These are phyloP conservation scores for Physocladia obscura DNA, from an alignment of 192 early-diverging fungal species.

Conservation along the genomic window DNA sequence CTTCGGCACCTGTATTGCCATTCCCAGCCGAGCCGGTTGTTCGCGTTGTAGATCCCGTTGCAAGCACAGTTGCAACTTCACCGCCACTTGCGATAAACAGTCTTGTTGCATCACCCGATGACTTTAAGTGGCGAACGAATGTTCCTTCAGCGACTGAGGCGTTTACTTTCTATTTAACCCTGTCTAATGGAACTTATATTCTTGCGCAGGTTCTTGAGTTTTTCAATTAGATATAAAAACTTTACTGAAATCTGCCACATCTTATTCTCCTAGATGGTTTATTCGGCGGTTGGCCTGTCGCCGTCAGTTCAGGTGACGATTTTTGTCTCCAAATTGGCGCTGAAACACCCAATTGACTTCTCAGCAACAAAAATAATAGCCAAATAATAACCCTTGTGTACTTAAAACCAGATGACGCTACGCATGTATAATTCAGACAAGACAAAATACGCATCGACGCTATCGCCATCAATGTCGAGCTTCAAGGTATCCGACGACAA, in stretches of 20 bases:
- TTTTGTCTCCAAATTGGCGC: background rate
- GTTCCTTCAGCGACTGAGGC: constrained; percentile 72
- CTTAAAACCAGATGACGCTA: constrained; percentile 62
- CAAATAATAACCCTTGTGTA: constrained; percentile 15
- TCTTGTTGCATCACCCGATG: background rate
- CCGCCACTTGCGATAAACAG: background rate
- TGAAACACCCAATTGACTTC: too few species aligned
- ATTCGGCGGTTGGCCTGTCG: constrained; percentile 67
- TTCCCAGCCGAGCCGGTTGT: constrained; percentile 4
- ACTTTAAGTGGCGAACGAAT: constrained; percentile 43
- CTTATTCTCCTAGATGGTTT: constrained; percentile 53
- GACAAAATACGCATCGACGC: constrained; percentile 62
- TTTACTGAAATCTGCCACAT: background rate
- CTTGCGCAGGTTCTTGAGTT: constrained; percentile 71
- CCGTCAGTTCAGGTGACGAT: constrained; percentile 23
- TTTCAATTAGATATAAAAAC: too few species aligned
- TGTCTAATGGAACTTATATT: constrained; percentile 71
- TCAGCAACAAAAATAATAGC: constrained; percentile 1
- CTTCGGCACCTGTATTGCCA: too few species aligned
- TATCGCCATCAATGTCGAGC: constrained; percentile 59
- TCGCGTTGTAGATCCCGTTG: background rate
- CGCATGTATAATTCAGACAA: constrained; percentile 69
- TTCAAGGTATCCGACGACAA: constrained; percentile 71
- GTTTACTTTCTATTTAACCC: constrained; percentile 82
- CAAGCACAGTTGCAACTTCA: background rate